Conservation (phyloP, 1,139 yeast species). For the Eremothecium sinecaudum region DNA sequence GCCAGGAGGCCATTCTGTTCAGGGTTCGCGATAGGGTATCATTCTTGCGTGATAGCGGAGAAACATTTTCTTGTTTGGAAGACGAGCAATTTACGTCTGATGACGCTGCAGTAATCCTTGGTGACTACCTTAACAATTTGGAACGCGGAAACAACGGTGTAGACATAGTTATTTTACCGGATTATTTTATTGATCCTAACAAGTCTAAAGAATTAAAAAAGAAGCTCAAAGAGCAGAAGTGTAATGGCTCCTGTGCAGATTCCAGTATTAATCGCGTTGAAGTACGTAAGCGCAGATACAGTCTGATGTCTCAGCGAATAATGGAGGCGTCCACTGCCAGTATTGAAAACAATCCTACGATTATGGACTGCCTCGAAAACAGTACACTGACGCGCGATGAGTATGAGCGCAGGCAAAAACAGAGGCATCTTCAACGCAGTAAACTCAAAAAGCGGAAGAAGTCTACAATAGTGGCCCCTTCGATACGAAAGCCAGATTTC, state of each 20-base stretch:
- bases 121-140: constrained; percentile 1
- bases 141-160: constrained; percentile 5
- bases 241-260: constrained; percentile 6
- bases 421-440: constrained; percentile 3
- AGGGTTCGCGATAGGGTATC: constrained; percentile 15
- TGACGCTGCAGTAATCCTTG: constrained; percentile 14
- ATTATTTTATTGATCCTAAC: constrained; percentile 21
- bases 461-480: not conserved
- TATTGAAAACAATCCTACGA: constrained; percentile 6
- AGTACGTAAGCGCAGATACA: constrained; percentile 19
- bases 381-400: constrained; percentile 2
- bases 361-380: constrained; percentile 5
- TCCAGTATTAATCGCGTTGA: constrained; percentile 14
- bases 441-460: constrained; percentile 2
- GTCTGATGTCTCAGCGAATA: constrained; percentile 19
- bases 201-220: constrained; percentile 20
- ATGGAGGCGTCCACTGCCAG: constrained; percentile 18
- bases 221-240: constrained; percentile 11
- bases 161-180: constrained; percentile 18
- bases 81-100: constrained; percentile 16
- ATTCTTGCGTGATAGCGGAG: constrained; percentile 10
- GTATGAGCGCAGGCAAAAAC: constrained; percentile 3
- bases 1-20: constrained; percentile 17
- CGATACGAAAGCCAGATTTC: constrained; percentile 1
- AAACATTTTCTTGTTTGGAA: constrained; percentile 15